Percentiles rank a stretch among this genome's conserved stretches.
Evolutionary conservation across 2,329 filamentous ascomycete genomes (phyloP).

Genomic region (Tolypocladium guangdongense): DNA sequence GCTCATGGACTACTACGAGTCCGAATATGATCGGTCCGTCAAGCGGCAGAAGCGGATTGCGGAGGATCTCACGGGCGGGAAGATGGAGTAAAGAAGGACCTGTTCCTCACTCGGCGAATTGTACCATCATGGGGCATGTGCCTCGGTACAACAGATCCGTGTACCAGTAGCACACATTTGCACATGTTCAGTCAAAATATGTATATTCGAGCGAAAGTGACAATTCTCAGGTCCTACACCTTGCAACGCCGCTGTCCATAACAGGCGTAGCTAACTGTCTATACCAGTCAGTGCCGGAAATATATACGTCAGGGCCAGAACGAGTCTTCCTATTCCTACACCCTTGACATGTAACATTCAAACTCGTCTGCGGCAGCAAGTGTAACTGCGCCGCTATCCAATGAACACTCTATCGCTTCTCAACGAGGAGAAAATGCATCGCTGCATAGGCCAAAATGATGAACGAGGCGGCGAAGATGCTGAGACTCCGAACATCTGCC

Average conservation of each 20-base stretch:
- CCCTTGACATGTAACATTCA: not conserved
- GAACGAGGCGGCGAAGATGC: conserved; percentile 71
- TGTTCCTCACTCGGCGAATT: not conserved
- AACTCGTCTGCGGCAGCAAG: not conserved
- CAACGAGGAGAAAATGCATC: conserved; percentile 88
- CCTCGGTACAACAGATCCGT: not conserved
- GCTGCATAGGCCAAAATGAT: conserved; percentile 79
- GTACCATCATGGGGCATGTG: not conserved
- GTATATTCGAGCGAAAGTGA: not conserved
- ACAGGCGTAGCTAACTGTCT: not conserved
- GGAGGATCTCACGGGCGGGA: conserved; percentile 49
- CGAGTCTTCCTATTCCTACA: not conserved
- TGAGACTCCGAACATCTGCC: conserved; percentile 72
- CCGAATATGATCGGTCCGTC: conserved; percentile 32
- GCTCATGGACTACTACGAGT: conserved; percentile 23
- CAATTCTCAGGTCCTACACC: not conserved
- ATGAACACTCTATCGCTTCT: conserved; percentile 46
- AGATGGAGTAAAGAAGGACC: conserved; percentile 30
- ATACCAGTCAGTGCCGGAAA: not conserved
- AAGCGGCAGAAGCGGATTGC: conserved; percentile 44
- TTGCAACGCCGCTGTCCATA: not conserved
- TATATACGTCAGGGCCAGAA: not conserved
- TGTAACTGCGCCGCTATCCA: not conserved
- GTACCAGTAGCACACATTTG: not conserved
- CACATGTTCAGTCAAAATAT: not conserved